A percentile compares a stretch with the other conserved stretches of the same genome.
Evolutionary conservation across 768 basidiomycete species (phyloP).

Genomic region (Tephrocybe sp.): DNA sequence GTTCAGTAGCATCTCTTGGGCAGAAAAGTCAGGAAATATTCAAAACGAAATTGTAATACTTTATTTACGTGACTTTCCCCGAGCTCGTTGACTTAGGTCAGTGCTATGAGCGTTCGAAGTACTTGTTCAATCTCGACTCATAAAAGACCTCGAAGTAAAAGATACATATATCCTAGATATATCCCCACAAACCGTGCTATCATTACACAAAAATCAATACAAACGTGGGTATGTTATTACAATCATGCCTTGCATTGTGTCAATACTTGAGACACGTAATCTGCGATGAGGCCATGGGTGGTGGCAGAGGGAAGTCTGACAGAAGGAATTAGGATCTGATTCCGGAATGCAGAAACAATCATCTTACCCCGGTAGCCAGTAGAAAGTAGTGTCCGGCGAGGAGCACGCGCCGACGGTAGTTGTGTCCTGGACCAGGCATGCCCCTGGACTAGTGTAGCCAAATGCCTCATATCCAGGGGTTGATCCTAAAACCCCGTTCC

Average conservation of each 20-base stretch:
- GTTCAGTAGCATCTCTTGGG: too few species aligned
- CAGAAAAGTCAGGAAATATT: too few species aligned
- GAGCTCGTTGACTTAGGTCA: too few species aligned
- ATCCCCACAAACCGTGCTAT: too few species aligned
- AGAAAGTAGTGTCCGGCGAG: conserved; percentile 19
- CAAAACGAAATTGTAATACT: too few species aligned
- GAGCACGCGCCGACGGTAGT: conserved; percentile 17
- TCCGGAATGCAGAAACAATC: not conserved
- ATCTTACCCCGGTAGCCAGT: conserved; percentile 21
- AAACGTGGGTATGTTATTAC: not conserved
- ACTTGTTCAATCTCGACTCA: too few species aligned
- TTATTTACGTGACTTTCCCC: too few species aligned
- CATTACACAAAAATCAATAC: too few species aligned
- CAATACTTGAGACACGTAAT: conserved; percentile 18
- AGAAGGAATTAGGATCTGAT: not conserved
- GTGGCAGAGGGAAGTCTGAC: conserved; percentile 16
- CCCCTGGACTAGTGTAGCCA: conserved; percentile 39
- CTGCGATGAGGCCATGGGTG: conserved; percentile 19
- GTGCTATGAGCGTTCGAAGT: too few species aligned
- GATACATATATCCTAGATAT: too few species aligned
- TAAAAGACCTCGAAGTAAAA: too few species aligned
- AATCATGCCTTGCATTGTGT: conserved; percentile 8
- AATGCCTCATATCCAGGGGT: conserved; percentile 47
- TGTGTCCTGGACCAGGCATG: conserved; percentile 11
- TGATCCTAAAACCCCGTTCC: conserved; percentile 40